Conservation (phyloP, 805 yeast species). For the Nakazawaea ishiwadae region DNA sequence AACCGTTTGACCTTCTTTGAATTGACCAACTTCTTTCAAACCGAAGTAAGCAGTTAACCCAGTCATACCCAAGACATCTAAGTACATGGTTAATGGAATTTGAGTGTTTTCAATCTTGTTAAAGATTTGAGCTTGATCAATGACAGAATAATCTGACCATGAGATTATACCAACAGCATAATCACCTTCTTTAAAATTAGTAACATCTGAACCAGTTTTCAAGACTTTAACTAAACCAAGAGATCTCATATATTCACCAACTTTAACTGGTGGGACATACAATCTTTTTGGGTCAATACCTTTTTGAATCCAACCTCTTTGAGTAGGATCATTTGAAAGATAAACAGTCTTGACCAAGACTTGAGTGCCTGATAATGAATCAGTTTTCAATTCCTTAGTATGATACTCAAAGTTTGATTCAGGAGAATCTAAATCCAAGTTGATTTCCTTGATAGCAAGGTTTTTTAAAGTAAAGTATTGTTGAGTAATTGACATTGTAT, state of each 20-base stretch:
- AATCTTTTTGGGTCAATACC: constrained; percentile 25
- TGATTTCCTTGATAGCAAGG: constrained; percentile 5
- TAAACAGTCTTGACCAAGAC: constrained; percentile 40
- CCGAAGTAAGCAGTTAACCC: constrained; percentile 61
- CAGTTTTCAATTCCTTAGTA: constrained; percentile 3
- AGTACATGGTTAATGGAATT: constrained; percentile 35
- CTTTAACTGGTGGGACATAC: constrained; percentile 33
- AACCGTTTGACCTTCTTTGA: constrained; percentile 40
- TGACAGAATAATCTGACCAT: constrained; percentile 46
- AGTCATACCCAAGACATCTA: constrained; percentile 51
- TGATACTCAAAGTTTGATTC: constrained; percentile 16
- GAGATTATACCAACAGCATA: constrained; percentile 31
- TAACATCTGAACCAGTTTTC: constrained; percentile 33
- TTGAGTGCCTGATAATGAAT: constrained; percentile 27
- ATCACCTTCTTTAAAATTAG: constrained; percentile 38
- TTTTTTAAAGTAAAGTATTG: constrained; percentile 4
- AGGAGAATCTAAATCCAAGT: constrained; percentile 12
- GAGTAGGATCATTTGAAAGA: constrained; percentile 59
- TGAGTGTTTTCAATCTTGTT: constrained; percentile 26
- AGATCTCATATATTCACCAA: constrained; percentile 41
- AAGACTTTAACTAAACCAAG: constrained; percentile 46
- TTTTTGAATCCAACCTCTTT: constrained; percentile 50
- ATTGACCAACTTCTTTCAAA: constrained; percentile 42
- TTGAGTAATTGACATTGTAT: constrained; percentile 1
- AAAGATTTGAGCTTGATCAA: constrained; percentile 23